phyloP scores from a whole-genome alignment of 768 basidiomycete species.

The Kwoniella heveanensis region DNA sequence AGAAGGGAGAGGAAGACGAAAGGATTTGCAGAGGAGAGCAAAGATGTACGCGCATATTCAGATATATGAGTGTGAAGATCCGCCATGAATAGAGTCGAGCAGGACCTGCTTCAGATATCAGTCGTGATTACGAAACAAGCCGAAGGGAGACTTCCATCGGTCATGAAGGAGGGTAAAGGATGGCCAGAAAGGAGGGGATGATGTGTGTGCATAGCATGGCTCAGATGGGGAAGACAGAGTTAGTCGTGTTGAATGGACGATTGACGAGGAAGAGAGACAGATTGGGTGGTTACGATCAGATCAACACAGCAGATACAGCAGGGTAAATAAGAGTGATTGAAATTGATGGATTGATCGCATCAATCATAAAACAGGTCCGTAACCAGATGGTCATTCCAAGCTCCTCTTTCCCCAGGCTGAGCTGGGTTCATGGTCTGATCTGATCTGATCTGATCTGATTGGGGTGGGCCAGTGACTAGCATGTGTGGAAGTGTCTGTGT shows the following conservation, averaged over 20 bases:
- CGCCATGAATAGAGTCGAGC: background rate
- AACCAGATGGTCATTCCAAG: no score
- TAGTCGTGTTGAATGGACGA: background rate
- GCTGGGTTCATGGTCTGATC: no score
- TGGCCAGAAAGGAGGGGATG: background rate
- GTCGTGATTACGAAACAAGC: background rate
- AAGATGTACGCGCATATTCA: background rate
- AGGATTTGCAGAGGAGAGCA: background rate
- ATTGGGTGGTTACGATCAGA: background rate
- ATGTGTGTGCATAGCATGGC: background rate
- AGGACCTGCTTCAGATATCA: background rate
- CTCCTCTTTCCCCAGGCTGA: no score
- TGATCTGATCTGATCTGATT: background rate
- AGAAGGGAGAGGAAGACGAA: background rate
- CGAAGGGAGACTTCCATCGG: background rate
- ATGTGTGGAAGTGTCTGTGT: conserved; percentile 1
- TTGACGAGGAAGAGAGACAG: background rate
- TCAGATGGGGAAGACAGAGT: background rate
- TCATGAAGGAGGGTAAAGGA: background rate
- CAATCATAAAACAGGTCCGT: background rate
- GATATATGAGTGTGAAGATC: background rate
- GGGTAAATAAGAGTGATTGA: no score
- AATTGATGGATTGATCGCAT: background rate
- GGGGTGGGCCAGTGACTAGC: background rate
- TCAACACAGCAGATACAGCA: background rate